phyloP scores from a whole-genome alignment of 371 early-diverging fungal species.

The Amoeboaphelidium occidentale region DNA sequence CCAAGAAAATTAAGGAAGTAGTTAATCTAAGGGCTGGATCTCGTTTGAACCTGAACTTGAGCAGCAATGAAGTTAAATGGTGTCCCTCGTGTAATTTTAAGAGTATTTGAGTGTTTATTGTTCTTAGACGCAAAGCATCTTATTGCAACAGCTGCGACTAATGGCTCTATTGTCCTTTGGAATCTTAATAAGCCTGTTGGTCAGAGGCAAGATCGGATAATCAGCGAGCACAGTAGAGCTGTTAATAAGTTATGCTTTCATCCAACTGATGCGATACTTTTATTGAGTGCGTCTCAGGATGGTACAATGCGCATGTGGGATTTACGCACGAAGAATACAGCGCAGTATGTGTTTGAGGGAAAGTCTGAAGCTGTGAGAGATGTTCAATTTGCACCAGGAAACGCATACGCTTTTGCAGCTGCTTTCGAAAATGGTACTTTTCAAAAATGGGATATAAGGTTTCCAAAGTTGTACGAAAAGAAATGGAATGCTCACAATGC shows the following conservation, averaged over 20 bases:
- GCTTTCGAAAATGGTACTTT: conserved; percentile 69
- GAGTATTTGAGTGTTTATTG: conserved; percentile 1
- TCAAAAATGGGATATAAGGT: conserved; percentile 63
- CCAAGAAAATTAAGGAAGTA: conserved; percentile 25
- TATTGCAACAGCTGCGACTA: conserved; percentile 48
- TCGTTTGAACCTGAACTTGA: conserved; percentile 27
- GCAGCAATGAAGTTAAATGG: conserved; percentile 65
- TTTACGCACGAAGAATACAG: conserved; percentile 26
- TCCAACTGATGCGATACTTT: conserved; percentile 30
- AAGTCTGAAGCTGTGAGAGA: conserved; percentile 62
- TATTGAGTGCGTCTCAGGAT: conserved; percentile 60
- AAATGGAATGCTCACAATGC: conserved; percentile 53
- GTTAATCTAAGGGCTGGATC: conserved; percentile 42
- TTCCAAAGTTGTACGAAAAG: conserved; percentile 29
- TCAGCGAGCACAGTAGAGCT: conserved; percentile 48
- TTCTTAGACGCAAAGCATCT: conserved; percentile 14
- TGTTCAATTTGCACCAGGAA: conserved; percentile 46
- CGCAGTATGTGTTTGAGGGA: conserved; percentile 35
- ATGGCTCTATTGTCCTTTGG: conserved; percentile 48
- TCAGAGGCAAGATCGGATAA: conserved; percentile 28
- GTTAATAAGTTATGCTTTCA: conserved; percentile 56
- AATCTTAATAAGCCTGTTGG: conserved; percentile 24
- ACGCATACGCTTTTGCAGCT: conserved; percentile 39
- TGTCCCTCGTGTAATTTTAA: conserved; percentile 24
- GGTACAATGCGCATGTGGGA: conserved; percentile 61